Evolutionary conservation across 2,329 filamentous ascomycete genomes (phyloP), one percentile per base, ranked within the genome.

Genomic region (Chrysoporthe cubensis): DNA sequence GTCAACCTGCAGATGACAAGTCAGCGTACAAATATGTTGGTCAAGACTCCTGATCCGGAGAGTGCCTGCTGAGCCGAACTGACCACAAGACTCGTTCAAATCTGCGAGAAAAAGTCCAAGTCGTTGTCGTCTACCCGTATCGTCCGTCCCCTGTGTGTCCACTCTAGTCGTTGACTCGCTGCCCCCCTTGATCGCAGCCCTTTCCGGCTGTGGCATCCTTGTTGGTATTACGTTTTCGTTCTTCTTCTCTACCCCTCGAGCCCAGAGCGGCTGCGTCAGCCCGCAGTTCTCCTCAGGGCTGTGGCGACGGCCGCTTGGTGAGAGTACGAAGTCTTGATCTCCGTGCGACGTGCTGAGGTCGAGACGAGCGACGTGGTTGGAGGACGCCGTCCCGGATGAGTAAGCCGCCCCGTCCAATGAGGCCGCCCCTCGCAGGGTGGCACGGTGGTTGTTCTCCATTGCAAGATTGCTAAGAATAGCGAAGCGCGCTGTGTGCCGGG

Each of bases 401-500:
- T 48, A 65, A 65, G 54, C 63, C 43, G 5, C 7, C 6, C 18
- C n/a, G 9, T 32, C 54, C 54, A 59, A 59, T 65, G 26, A 42
- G 54, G 18, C 2, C 13, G 44, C 32, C 2, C 1, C 6, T 4
- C 37, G 26, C 37, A 9, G 37, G 37, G 37, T 6, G 37, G 37
- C 26, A 26, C 26, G 26, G 37, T 6, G 37, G 37, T 40, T 40
- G 37, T 40, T 54, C 21, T 59, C 42, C 6, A 40, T 13, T 13
- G 1, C 26, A 4, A 54, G 50, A 46, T 21, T 65, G 65, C 68
- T 69, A 69, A 69, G 66, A 69, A 69, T 67, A 69, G 65, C 58
- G 61, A 69, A 65, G 68, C 68, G 68, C 68, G 68, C 68, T 67
- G 65, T 62, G 65, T 67, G 68, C 65, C 63, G 34, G 68, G 67